These are phyloP conservation scores for Pleurotus giganteus DNA, from an alignment of 768 basidiomycete genomes.

Conservation along the genomic window DNA sequence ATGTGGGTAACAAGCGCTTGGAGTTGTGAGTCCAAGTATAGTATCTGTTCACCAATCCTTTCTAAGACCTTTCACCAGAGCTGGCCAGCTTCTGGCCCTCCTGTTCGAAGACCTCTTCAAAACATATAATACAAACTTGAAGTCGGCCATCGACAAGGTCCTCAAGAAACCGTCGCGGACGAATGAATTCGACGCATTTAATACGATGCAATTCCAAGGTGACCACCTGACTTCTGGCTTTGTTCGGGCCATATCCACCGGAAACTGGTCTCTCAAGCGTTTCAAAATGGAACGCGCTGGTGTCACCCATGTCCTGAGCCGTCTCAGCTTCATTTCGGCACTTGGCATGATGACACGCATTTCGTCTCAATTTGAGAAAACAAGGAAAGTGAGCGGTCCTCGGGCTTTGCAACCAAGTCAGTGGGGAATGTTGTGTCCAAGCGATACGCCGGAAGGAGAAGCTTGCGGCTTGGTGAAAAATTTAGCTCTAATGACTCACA, in stretches of 20 bases:
- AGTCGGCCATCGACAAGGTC: constrained; percentile 94
- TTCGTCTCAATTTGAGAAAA: constrained; percentile 98
- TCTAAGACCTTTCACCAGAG: constrained; percentile 44
- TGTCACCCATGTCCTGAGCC: constrained; percentile 95
- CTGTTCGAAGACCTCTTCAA: constrained; percentile 99
- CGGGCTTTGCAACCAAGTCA: constrained; percentile 96
- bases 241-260: constrained; percentile 95
- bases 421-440: constrained; percentile 98
- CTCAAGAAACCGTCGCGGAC: constrained; percentile 95
- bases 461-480: constrained; percentile 99
- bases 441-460: constrained; percentile 99
- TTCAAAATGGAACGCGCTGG: constrained; percentile 99
- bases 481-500: constrained; percentile 98
- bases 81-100: constrained; percentile 92
- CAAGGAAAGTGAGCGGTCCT: constrained; percentile 96
- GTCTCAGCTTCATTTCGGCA: constrained; percentile 94
- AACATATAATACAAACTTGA: constrained; percentile 95
- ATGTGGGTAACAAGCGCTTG: constrained; percentile 97
- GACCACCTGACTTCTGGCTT: constrained; percentile 96
- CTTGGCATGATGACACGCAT: constrained; percentile 99
- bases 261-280: constrained; percentile 98
- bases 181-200: constrained; percentile 91
- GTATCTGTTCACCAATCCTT: constrained; percentile 10
- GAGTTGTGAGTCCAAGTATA: constrained; percentile 70
- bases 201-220: constrained; percentile 94